Evolutionary conservation across 2,329 filamentous ascomycete species (phyloP).

Genomic region (Acrocalymma vagum): DNA sequence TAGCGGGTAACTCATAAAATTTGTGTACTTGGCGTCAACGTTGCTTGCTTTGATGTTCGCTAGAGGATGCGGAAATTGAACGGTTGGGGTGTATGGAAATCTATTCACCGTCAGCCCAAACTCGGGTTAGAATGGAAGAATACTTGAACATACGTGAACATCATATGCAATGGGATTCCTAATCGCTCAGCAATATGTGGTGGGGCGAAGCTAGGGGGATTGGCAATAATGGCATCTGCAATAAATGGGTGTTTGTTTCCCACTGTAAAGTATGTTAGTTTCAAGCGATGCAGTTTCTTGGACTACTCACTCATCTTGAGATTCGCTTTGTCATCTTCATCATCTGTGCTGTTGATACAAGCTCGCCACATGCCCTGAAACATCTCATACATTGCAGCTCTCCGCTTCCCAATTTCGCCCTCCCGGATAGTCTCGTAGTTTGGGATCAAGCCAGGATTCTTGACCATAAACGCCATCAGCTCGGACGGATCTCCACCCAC

Average conservation of each 20-base stretch:
- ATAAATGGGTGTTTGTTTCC: conserved; percentile 75
- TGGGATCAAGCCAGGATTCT: conserved; percentile 81
- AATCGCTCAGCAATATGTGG: conserved; percentile 79
- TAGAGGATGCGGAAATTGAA: conserved; percentile 78
- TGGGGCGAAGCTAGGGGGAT: conserved; percentile 80
- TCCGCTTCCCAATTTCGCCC: conserved; percentile 74
- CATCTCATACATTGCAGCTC: conserved; percentile 80
- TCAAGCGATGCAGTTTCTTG: too few relatives aligned
- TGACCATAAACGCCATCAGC: conserved; percentile 89
- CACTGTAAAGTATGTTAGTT: conserved; percentile 49
- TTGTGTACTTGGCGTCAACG: conserved; percentile 75
- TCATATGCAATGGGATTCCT: conserved; percentile 79
- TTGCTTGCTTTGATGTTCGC: conserved; percentile 78
- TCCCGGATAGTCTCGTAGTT: conserved; percentile 75
- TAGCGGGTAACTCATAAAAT: conserved; percentile 81
- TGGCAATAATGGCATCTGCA: conserved; percentile 82
- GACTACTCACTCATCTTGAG: conserved; percentile 63
- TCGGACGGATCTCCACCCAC: conserved; percentile 82
- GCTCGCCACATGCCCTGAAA: conserved; percentile 84
- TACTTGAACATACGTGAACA: conserved; percentile 87
- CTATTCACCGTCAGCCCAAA: conserved; percentile 39
- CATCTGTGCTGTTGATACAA: conserved; percentile 77
- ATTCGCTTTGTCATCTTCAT: conserved; percentile 67
- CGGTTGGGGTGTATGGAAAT: conserved; percentile 79
- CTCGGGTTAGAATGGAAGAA: conserved; percentile 23